Evolutionary conservation across 148 eudicot genomes (phyloP), one percentile per base, ranked within the genome.

Genomic region (Spergularia bocconei): DNA sequence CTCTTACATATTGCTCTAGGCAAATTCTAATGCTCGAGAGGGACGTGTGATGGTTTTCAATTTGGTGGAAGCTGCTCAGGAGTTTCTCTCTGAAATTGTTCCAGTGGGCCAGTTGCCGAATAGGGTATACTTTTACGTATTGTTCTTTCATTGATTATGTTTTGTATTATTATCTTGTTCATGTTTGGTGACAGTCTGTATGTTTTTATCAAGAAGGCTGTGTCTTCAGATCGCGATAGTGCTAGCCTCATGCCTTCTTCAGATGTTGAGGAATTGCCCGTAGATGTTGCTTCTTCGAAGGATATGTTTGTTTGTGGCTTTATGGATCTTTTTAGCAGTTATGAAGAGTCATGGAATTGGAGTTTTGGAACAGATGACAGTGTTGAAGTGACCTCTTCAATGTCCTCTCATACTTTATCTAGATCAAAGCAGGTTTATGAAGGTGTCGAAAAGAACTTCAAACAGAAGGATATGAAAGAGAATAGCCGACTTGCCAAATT

Each of bases 51-150:
- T 95, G 99, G 88, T 95, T 74, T 92, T 91, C 86, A 95, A 92
- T 82, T 87, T 95, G 87, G 99, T 92, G 75, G 99, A 95, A 87
- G 98, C 94, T 85, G 99, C 99, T 73, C 99, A 95, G 85, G 99
- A 95, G 75, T 95, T 92, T 85, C 90, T 95, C 79, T 95, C 99
- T 56, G 98, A 93, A 86, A 80, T 95, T 79, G 86, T 85, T 81
- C 89, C 99, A 57, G 75, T 78, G 67, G 79, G 75, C 65, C 87
- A 79, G 74, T 55, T 70, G 53, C 85, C 70, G 75, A 82, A 77
- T 68, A 82, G 79, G 82, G 91, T 94, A 85, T 85, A 12, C 52
- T 17, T 39, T n/a, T 65, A 41, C 70, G 23, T 57, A 12, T 58
- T 39, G 14, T 58, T 23, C 59, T 69, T 48, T 51, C 13, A 63